Percentiles rank a stretch among this genome's conserved stretches.
Evolutionary conservation across 2,329 filamentous ascomycete species (phyloP).

Genomic region (Fusarium verticillioides): DNA sequence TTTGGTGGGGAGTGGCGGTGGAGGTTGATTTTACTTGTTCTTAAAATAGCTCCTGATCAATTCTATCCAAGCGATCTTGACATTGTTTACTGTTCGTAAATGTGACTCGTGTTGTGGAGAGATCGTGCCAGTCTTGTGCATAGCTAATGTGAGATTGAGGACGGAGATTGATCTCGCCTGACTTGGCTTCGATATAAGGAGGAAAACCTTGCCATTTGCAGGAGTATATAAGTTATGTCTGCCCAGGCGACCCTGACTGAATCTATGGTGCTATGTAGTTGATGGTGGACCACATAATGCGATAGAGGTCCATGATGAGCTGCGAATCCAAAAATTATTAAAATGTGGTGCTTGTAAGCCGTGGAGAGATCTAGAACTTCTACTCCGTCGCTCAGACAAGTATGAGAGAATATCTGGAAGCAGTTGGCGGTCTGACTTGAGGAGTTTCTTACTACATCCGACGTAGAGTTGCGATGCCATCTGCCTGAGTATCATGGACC

Average conservation of each 20-base stretch:
- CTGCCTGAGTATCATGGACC: neutral
- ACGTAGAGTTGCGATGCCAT: neutral
- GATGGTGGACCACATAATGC: neutral
- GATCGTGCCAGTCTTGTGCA: neutral
- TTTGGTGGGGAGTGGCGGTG: slow-evolving; percentile 51
- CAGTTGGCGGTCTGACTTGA: neutral
- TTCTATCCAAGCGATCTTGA: slow-evolving; percentile 14
- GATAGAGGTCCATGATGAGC: neutral
- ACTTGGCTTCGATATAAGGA: neutral
- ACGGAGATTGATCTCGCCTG: neutral
- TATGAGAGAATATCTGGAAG: neutral
- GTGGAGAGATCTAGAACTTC: neutral
- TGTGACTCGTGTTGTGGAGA: neutral
- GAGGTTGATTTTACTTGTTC: slow-evolving; percentile 44
- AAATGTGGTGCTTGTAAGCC: neutral
- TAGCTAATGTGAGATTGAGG: neutral
- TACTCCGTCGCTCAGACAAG: neutral
- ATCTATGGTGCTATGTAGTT: neutral
- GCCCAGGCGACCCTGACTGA: neutral
- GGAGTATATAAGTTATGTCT: neutral
- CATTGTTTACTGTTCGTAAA: neutral
- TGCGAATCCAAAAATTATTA: neutral
- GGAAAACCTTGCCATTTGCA: neutral
- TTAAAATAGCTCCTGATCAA: slow-evolving; percentile 30
- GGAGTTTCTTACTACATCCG: neutral